Conservation (phyloP, 2,329 filamentous ascomycete species). For the Colletotrichum sp. region DNA sequence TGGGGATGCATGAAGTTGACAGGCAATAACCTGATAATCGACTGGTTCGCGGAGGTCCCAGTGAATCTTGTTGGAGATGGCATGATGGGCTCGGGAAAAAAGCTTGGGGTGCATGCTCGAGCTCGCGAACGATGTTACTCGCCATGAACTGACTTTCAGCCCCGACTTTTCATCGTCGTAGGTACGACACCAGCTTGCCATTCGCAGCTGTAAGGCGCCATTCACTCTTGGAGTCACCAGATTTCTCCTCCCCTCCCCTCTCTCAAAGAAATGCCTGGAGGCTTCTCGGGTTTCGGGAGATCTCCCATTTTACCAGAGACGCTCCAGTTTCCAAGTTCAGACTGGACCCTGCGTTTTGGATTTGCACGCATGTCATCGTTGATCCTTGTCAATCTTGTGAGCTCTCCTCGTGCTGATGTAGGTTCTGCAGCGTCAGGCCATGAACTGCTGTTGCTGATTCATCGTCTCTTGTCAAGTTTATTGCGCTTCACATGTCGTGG, state of each 20-base stretch:
- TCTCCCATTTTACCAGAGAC: neutral
- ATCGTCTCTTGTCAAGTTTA: neutral
- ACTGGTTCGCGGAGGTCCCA: neutral
- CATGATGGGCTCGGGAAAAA: neutral
- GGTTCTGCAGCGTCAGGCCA: neutral
- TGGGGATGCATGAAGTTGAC: neutral
- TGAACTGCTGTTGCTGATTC: neutral
- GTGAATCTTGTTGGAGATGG: neutral
- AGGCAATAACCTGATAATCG: neutral
- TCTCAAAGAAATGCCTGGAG: neutral
- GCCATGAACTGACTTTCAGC: neutral
- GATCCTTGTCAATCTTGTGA: neutral
- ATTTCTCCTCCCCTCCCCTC: neutral
- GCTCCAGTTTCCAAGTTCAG: neutral
- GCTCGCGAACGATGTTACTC: neutral
- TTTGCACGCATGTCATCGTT: neutral
- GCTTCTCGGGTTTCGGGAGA: neutral
- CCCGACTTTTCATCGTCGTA: neutral
- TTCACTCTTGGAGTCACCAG: neutral
- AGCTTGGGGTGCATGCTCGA: neutral
- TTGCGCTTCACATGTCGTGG: neutral
- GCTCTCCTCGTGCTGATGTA: neutral
- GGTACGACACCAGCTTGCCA: neutral
- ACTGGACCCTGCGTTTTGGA: slow-evolving; percentile 10
- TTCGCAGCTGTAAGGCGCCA: neutral